Base-by-base conservation (phyloP, 2,329 filamentous ascomycete species). In the Blumeria graminis region DNA sequence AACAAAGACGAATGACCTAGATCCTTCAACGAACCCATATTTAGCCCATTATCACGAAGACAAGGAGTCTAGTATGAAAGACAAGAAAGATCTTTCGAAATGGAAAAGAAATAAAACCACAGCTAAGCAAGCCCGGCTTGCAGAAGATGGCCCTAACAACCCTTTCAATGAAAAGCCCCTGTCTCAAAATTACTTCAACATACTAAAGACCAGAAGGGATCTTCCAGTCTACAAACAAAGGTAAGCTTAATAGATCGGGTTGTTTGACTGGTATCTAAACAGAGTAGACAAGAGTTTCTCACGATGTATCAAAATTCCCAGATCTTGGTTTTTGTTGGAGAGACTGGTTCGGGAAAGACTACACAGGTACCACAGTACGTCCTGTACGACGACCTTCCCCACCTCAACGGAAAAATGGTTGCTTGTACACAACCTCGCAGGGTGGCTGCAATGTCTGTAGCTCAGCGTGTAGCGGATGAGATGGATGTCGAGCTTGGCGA, bases 341-440 rank as follows among this genome's bases (percentile, higher is more conserved):
- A 98, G 75, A 98, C 92, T 8, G 92, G 93, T 79, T 98, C 92
- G 62, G 92, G 92, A 72, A 98, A 98, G 74, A 98, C 92, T 4
- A 98, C 92, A 0, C 92, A 98, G 74, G 96, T 98, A 59, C 92
- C 92, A 1, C 92, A 98, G 69, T 98, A 95, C 69, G 90, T 98
- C 62, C 80, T 98, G 43, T 96, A 84, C 74, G 92, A 98, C 71
- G 92, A 98, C 70, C 77, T 95, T 35, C 90, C 92, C 32, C 86
- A 96, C 65, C 73, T 80, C 60, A 81, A 82, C 63, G 77, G 80
- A 67, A 95, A 95, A 73, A 82, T 95, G 70, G 83, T 98, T 58
- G 92, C 90, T 57, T 98, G 92, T 75, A 98, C 92, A 6, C 92
- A 98, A 70, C 92, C 92, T 60, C 84, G 93, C 69, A 86, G 92